A percentile compares a stretch with the other conserved stretches of the same genome.
Conservation (phyloP, 345 rosid species). For the Mallotus nudiflorus region DNA sequence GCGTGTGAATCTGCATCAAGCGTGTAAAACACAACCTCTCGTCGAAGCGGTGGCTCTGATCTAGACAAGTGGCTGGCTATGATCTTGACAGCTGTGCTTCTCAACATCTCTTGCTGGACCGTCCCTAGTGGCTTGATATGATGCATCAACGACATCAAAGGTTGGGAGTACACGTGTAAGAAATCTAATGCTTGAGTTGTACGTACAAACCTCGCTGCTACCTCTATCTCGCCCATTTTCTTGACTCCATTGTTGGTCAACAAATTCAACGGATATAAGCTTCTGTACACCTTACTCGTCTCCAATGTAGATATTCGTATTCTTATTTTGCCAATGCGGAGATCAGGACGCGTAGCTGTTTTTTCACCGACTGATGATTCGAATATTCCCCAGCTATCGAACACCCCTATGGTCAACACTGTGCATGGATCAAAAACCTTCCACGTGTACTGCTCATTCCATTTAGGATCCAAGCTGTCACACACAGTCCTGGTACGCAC, state of each 20-base stretch:
- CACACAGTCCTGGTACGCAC: conserved; percentile 79
- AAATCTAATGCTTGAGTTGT: conserved; percentile 65
- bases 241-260: conserved; percentile 56
- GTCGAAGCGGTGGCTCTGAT: conserved; percentile 73
- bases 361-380: conserved; percentile 38
- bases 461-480: conserved; percentile 71
- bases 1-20: conserved; percentile 66
- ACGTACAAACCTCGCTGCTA: conserved; percentile 73
- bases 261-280: conserved; percentile 57
- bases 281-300: conserved; percentile 65
- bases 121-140: conserved; percentile 64
- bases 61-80: conserved; percentile 60
- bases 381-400: conserved; percentile 60
- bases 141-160: conserved; percentile 78
- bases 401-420: conserved; percentile 69
- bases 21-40: conserved; percentile 67
- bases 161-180: conserved; percentile 80
- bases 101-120: conserved; percentile 52
- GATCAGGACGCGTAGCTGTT: conserved; percentile 58
- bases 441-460: conserved; percentile 98
- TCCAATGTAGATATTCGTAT: conserved; percentile 72
- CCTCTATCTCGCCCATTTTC: conserved; percentile 72
- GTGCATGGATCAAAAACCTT: conserved; percentile 86
- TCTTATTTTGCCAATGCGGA: conserved; percentile 66
- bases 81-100: conserved; percentile 54